Conservation (phyloP, 2,329 filamentous ascomycete species). For the Tolypocladium inflatum region DNA sequence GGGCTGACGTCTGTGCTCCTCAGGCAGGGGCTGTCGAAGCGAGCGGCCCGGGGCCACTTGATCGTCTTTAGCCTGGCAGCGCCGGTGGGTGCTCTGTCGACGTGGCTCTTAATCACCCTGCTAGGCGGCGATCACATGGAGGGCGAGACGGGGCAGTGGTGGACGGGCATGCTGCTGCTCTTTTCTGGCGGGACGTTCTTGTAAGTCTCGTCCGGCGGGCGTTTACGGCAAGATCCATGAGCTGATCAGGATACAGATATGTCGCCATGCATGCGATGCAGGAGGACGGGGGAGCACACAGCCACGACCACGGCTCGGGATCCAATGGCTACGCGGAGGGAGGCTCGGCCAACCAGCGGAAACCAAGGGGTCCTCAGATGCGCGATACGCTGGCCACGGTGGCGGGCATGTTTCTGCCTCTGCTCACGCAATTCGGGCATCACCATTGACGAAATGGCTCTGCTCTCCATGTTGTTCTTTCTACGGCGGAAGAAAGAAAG, state of each 20-base stretch:
- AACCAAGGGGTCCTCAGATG: conserved; percentile 48
- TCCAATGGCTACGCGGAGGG: conserved; percentile 47
- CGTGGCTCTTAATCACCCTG: conserved; percentile 70
- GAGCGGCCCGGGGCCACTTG: conserved; percentile 73
- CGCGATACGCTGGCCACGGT: conserved; percentile 63
- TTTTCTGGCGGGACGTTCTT: conserved; percentile 95
- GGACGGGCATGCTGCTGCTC: conserved; percentile 85
- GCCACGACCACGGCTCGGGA: conserved; percentile 39
- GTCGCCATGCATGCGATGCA: conserved; percentile 99
- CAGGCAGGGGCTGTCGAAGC: conserved; percentile 83
- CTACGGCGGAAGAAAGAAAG: not conserved
- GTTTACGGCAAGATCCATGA: not conserved
- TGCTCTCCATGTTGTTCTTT: not conserved
- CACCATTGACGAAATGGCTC: conserved; percentile 36
- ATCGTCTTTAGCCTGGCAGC: conserved; percentile 88
- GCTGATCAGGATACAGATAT: conserved; percentile 46
- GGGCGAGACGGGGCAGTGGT: conserved; percentile 64
- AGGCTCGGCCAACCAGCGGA: conserved; percentile 32
- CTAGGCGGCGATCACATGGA: conserved; percentile 52
- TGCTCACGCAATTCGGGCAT: conserved; percentile 71
- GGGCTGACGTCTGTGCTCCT: conserved; percentile 83
- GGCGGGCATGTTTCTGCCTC: conserved; percentile 66
- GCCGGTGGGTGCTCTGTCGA: conserved; percentile 73
- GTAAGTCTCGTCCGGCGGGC: conserved; percentile 41
- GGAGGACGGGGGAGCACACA: conserved; percentile 49